phyloP scores from a whole-genome alignment of 805 yeast species.

The Wickerhamomyces canadensis region DNA sequence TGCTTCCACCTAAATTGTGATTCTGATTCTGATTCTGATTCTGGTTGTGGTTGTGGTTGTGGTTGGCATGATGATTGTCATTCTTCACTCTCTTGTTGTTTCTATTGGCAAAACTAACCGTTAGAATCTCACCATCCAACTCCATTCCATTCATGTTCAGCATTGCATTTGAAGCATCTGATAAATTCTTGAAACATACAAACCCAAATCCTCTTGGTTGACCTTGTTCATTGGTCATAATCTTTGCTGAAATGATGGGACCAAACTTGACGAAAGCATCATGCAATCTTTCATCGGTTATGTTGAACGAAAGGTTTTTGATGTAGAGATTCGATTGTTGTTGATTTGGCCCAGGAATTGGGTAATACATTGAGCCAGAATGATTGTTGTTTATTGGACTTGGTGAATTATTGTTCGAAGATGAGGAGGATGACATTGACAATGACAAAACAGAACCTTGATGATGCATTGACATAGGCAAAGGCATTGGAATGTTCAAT shows the following conservation, averaged over 20 bases:
- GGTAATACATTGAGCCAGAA: conserved; percentile 16
- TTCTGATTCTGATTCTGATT: too few relatives aligned
- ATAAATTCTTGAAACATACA: conserved; percentile 59
- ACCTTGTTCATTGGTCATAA: conserved; percentile 36
- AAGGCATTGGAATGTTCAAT: too few relatives aligned
- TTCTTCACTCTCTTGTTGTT: conserved; percentile 44
- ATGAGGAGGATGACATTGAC: neutral
- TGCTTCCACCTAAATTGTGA: too few relatives aligned
- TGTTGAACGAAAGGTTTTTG: conserved; percentile 46
- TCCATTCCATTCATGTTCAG: conserved; percentile 56
- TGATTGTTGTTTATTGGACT: too few relatives aligned
- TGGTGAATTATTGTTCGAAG: too few relatives aligned
- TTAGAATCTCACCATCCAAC: conserved; percentile 45
- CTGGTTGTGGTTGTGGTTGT: neutral
- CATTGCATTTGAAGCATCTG: conserved; percentile 61
- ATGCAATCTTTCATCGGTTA: conserved; percentile 45
- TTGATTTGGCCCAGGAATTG: conserved; percentile 39
- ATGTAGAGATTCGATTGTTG: conserved; percentile 71
- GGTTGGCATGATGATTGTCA: neutral
- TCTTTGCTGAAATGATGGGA: conserved; percentile 43
- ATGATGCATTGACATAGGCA: too few relatives aligned
- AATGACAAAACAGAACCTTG: too few relatives aligned
- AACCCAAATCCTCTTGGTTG: conserved; percentile 73
- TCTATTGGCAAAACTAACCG: conserved; percentile 72
- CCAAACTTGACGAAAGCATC: conserved; percentile 41